Evolutionary conservation across 139 green algal species (phyloP).

Genomic region (Chlorella sp.): DNA sequence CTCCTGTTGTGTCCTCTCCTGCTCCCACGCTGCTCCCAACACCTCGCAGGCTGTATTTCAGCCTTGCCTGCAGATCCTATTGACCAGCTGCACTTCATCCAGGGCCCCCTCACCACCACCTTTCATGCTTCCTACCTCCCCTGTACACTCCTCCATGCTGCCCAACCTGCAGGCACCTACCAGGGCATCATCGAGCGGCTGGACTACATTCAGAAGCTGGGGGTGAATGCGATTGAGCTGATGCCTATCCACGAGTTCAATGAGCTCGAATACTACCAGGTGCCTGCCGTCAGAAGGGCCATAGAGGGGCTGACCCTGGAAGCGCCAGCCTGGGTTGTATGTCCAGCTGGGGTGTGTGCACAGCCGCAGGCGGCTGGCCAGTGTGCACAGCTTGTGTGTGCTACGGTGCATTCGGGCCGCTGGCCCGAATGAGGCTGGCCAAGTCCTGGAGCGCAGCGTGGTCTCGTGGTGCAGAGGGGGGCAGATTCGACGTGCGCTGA

Average conservation of each 20-base stretch:
- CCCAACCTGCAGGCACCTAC: conserved; percentile 81
- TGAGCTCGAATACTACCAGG: conserved; percentile 97
- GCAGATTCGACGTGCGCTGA: neutral
- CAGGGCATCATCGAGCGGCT: conserved; percentile 86
- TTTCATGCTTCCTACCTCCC: neutral
- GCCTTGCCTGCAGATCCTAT: no score
- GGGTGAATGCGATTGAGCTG: conserved; percentile 97
- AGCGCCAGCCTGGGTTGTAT: neutral
- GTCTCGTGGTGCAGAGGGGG: neutral
- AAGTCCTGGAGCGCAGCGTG: neutral
- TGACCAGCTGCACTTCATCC: no score
- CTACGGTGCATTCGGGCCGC: no score
- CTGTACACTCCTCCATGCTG: neutral
- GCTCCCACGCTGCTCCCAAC: no score
- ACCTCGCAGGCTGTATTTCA: no score
- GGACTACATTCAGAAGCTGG: conserved; percentile 92
- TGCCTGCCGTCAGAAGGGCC: neutral
- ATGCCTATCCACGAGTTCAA: conserved; percentile 98
- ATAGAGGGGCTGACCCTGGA: neutral
- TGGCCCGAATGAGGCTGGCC: neutral
- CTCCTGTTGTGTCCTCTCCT: no score
- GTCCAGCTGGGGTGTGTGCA: neutral
- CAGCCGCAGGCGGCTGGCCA: neutral
- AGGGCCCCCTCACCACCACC: neutral
- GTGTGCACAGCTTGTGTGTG: no score